Percentiles rank a stretch among this genome's conserved stretches.
phyloP scores from a whole-genome alignment of 352 stramenopile genomes.

The Globisporangium perplexum region DNA sequence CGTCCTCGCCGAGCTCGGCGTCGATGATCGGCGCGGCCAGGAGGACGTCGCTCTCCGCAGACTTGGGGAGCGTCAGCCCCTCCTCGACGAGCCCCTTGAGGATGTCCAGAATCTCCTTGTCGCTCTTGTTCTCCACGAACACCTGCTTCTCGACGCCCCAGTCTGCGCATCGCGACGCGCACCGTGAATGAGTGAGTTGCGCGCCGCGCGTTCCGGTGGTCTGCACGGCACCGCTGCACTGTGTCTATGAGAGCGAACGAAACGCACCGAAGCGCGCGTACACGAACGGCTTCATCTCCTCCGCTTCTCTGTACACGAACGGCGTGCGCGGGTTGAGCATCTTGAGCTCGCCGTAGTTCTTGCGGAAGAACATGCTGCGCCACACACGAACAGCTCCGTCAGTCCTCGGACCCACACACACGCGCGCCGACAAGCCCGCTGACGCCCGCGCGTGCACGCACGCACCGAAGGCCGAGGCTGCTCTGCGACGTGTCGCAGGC shows the following conservation, averaged over 20 bases:
- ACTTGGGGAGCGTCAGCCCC: constrained; percentile 71
- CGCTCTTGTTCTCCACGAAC: constrained; percentile 75
- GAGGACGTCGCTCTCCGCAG: constrained; percentile 78
- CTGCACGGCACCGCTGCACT: no score
- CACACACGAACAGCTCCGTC: constrained; percentile 6
- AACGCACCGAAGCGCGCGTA: constrained; percentile 71
- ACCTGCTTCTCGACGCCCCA: constrained; percentile 85
- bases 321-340: constrained; percentile 83
- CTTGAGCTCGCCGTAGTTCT: constrained; percentile 86
- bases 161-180: no score
- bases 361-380: constrained; percentile 75
- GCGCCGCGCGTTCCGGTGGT: neutral
- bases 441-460: neutral
- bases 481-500: constrained; percentile 79
- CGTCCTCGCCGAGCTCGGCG: constrained; percentile 51
- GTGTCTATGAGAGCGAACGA: neutral
- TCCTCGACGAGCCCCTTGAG: constrained; percentile 75
- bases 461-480: constrained; percentile 75
- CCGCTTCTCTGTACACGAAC: constrained; percentile 83
- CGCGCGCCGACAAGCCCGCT: no score
- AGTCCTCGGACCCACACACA: no score
- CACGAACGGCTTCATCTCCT: constrained; percentile 86
- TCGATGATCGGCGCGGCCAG: constrained; percentile 73
- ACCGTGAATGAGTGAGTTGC: neutral
- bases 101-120: constrained; percentile 74